Conservation (phyloP, 345 rosid species). For the Gossypium raimondii region DNA sequence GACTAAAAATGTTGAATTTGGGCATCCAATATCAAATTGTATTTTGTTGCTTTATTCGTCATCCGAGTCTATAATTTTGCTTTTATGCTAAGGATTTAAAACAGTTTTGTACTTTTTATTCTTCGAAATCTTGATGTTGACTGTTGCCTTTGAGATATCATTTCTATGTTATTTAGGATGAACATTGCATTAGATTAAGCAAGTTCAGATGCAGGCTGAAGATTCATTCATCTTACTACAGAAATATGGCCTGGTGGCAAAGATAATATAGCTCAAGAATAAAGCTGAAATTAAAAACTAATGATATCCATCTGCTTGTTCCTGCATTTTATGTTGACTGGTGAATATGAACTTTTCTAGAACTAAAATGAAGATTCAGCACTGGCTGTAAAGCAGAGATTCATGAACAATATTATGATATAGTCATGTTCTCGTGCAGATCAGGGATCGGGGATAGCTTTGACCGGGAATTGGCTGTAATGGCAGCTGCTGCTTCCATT, state of each 20-base stretch:
- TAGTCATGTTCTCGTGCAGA: background rate
- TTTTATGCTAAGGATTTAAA: background rate
- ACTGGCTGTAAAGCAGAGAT: background rate
- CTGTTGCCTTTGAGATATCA: background rate
- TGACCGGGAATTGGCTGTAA: slow-evolving; percentile 64
- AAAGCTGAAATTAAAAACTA: background rate
- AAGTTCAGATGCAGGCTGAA: background rate
- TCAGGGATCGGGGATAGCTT: background rate
- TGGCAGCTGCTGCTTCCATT: slow-evolving; percentile 97
- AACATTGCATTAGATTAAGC: background rate
- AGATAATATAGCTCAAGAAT: background rate
- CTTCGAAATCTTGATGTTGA: no score
- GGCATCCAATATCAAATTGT: no score
- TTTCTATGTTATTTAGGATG: background rate
- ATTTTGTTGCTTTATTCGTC: slow-evolving; percentile 1
- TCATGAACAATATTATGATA: background rate
- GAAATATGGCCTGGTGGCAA: background rate
- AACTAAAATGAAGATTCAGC: slow-evolving; percentile 11
- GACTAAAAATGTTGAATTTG: background rate
- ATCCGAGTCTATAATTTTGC: background rate
- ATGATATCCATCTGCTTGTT: background rate
- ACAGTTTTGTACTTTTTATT: background rate
- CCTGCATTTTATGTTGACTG: background rate
- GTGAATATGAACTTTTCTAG: background rate
- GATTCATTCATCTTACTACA: background rate